Evolutionary conservation across 495 filamentous ascomycete species (phyloP), one percentile per base, ranked within the genome.

Genomic region (Staphylotrichum tortipilum): DNA sequence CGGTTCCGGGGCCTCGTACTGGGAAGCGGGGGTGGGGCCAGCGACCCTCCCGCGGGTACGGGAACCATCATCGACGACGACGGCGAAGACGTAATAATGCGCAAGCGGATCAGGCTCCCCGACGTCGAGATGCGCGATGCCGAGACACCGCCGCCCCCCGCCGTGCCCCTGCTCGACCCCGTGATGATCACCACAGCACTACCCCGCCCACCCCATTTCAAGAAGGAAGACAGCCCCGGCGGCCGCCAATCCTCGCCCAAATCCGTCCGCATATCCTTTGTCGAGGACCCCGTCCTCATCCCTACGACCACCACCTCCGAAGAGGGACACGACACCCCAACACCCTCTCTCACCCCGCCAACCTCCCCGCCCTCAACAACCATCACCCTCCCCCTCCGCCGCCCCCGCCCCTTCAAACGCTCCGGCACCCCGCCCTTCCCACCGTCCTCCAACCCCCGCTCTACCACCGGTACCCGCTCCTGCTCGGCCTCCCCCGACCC

Each of bases 1-100:
- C 72, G 77, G 47, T 80, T 89, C 56, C 76, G 78, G 52, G 74
- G 79, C 39, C 68, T 88, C 28, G 76, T 58, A 21, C 65, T 86
- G 40, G 77, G 71, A 50, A 73, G 76, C 57, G 68, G 68, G 59
- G 68, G 64, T 50, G 67, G 66, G 63, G 68, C 45, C 34, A 49
- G 52, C 66, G 49, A 66, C 36, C 46, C 63, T 47, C 54, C 54
- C 35, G 40, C 43, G 48, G 57, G 59, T 33, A 50, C 34, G 23
- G 54, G 28, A 30, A 47, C 23, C 14, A 44, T 50, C 33, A 44
- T 45, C 43, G n/a, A 31, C 29, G 60, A 60, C 2, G 57, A 46
- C 11, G 46, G 49, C 28, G 50, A 57, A 36, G 52, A 51, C 26
- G 43, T 68, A n/a, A n/a, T n/a, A n/a, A n/a, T n/a, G 14, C 60